Base-by-base conservation (phyloP, 768 basidiomycete species). In the Pholiota conissans region DNA sequence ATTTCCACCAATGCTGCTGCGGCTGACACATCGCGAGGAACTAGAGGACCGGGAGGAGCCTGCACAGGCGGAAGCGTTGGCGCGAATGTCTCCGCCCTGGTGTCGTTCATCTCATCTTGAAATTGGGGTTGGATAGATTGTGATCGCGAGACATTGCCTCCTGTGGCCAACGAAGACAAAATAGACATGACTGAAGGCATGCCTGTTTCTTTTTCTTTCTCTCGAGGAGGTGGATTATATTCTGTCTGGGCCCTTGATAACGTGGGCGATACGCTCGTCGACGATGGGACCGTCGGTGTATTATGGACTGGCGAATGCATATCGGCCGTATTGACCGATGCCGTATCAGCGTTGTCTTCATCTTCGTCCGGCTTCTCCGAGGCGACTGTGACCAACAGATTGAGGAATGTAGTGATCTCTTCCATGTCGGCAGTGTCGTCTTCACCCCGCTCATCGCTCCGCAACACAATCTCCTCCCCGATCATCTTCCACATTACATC, bases 381-480 rank as follows among this genome's bases (percentile, higher is more conserved):
- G 5, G 79, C 78, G 46, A 76, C 72, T 14, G 66, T 67, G 18
- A 73, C 70, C 52, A 86, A 66, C 1, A 84, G 65, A 32, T 78
- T 76, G 20, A 85, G 63, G 61, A 72, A 69, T 6, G 63, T 60
- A 11, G 62, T 55, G 5, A 73, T 58, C n/a, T 58, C 62, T 3
- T 58, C 68, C 42, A 59, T 65, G 13, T 62, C 68, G 28, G 50
- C 59, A n/a, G 45, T 49, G 3, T 66, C 69, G 1, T 60, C 57
- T 13, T 65, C 63, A 28, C 69, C 66, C 20, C 57, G 67, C 64
- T 84, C 85, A 9, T 77, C 76, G 30, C 73, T 75, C 49, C 83
- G 76, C 45, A 83, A 67, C 4, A 90, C 87, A 20, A 85, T 75
- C 69, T 90, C 89, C 58, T 91, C 86, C 3, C 83, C 88, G 3